phyloP scores from a whole-genome alignment of 169 alveolate genomes.

The Perkinsus marinus region DNA sequence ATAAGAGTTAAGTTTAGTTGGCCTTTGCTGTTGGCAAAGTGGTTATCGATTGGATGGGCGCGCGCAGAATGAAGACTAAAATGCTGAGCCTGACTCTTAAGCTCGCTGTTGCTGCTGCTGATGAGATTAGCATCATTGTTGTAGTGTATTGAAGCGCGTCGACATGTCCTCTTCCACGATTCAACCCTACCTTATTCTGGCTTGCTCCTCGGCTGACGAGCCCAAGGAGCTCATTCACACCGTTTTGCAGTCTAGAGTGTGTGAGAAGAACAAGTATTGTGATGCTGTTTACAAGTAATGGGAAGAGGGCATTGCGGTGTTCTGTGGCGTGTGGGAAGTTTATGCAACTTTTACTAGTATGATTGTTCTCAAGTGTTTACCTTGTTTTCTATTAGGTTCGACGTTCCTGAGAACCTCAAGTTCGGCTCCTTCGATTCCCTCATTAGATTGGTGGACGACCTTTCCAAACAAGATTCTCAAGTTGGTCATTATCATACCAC shows the following conservation, averaged over 20 bases:
- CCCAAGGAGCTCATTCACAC: neutral
- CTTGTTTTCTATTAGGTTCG: conserved; percentile 12
- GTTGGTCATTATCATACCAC: neutral
- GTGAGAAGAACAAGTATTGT: neutral
- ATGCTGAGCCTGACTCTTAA: neutral
- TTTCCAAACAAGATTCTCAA: conserved; percentile 34
- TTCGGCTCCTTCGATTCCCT: conserved; percentile 48
- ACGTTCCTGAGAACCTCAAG: conserved; percentile 39
- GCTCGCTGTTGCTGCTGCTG: neutral
- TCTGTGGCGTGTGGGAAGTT: neutral
- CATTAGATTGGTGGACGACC: conserved; percentile 34
- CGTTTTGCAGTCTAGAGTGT: neutral
- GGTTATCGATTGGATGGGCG: neutral
- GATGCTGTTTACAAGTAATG: neutral
- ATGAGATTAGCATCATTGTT: neutral
- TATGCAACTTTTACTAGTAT: no score
- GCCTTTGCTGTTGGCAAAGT: neutral
- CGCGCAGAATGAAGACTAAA: neutral
- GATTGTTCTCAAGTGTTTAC: neutral
- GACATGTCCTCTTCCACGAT: neutral
- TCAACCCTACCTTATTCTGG: neutral
- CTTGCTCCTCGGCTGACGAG: neutral
- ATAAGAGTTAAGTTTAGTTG: neutral
- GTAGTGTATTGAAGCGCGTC: neutral
- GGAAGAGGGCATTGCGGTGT: neutral